Percentiles rank a stretch among this genome's conserved stretches.
Evolutionary conservation across 176 grass and related monocot genomes (phyloP).

Genomic region (Eragrostis curvula): DNA sequence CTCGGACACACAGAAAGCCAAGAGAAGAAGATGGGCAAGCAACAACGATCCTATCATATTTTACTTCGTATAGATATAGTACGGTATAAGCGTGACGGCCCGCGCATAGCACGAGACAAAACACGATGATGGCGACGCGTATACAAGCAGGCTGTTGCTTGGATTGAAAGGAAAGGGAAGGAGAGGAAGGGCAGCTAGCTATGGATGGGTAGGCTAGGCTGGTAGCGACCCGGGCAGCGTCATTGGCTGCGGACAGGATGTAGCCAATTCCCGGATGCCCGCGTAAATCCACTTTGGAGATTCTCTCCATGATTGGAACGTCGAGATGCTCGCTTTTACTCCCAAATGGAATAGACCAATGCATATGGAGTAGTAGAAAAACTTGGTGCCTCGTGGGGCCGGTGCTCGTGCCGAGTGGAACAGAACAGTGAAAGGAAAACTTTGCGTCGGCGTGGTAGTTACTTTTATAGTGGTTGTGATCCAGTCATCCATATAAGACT

Average conservation of each 20-base stretch:
- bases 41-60: background rate
- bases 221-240: background rate
- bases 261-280: constrained; percentile 44
- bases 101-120: constrained; percentile 32
- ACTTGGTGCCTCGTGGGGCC: background rate
- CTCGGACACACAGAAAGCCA: no score
- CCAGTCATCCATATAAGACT: no score
- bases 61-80: background rate
- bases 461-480: background rate
- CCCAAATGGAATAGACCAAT: background rate
- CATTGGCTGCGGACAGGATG: constrained; percentile 20
- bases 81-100: background rate
- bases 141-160: constrained; percentile 20
- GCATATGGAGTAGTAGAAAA: background rate
- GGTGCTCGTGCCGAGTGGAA: no score
- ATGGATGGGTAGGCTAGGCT: no score
- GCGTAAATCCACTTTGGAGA: constrained; percentile 49
- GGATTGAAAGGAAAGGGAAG: constrained; percentile 30
- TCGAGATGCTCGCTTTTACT: constrained; percentile 15
- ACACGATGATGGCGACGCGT: constrained; percentile 41
- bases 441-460: background rate
- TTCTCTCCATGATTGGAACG: constrained; percentile 46
- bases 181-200: background rate
- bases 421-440: background rate
- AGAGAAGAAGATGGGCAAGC: background rate